Conservation (phyloP, 2,329 filamentous ascomycete species). For the Claviceps sp. region DNA sequence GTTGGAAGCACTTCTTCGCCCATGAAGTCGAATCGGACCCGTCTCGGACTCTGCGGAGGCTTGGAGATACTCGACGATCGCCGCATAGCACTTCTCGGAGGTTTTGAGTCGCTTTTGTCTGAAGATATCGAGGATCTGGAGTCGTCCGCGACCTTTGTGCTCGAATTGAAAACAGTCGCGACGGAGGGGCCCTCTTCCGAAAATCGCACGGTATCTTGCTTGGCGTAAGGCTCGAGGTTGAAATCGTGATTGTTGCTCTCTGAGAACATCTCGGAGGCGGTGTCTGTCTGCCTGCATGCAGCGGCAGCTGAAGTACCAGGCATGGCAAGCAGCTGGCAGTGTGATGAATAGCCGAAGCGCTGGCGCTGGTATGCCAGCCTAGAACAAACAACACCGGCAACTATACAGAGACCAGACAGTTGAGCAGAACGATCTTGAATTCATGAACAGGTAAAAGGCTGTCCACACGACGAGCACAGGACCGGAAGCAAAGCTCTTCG, state of each 20-base stretch:
- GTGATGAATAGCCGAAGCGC: background rate
- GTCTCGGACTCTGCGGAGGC: conserved; percentile 39
- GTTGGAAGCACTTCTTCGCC: conserved; percentile 48
- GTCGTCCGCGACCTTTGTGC: conserved; percentile 26
- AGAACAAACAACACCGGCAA: background rate
- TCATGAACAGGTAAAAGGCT: background rate
- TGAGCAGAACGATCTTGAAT: background rate
- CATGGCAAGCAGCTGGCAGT: conserved; percentile 1
- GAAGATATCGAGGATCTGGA: conserved; percentile 38
- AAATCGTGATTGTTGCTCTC: background rate
- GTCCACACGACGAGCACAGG: background rate
- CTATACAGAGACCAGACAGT: background rate
- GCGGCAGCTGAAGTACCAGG: conserved; percentile 1
- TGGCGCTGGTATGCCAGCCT: background rate
- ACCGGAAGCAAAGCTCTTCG: background rate
- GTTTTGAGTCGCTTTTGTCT: conserved; percentile 36
- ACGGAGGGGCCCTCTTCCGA: conserved; percentile 13
- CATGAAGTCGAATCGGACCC: conserved; percentile 49
- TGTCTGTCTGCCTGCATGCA: conserved; percentile 5
- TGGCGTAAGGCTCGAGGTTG: background rate
- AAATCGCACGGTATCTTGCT: conserved; percentile 7
- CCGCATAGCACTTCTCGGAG: conserved; percentile 42
- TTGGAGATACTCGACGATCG: conserved; percentile 39
- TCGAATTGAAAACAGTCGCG: conserved; percentile 23
- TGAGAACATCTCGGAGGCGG: background rate